Base-by-base conservation (phyloP, 768 basidiomycete species). In the Pisolithus tinctorius region DNA sequence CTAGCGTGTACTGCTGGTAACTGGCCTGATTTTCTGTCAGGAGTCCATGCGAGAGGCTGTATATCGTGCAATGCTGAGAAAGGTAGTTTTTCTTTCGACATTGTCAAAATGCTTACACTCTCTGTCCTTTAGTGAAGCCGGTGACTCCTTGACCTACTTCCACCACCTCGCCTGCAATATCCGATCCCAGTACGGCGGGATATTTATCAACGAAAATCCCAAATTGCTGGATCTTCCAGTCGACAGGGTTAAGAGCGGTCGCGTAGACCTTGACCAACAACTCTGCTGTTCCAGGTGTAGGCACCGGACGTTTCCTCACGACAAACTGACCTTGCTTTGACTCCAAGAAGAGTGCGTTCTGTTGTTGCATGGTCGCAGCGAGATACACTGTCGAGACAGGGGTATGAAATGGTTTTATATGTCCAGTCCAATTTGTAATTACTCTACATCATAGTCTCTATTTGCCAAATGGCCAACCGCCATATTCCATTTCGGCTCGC, bases 241-340 rank as follows among this genome's bases (percentile, higher is more conserved):
- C 76, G 37, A 73, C 53, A 8, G 79, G 80, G 57, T 80, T 79
- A 9, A 81, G 67, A 2, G 67, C 74, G 4, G 63, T 58, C 0
- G 73, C 56, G 37, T 69, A 56, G 45, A 76, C 50, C 53, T 72
- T 69, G 50, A 79, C 64, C 47, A 79, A 64, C 13, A 78, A 45
- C 51, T 79, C 66, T 7, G 69, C 69, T 3, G 60, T 58, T 1
- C 69, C 67, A 0, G 75, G 75, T 38, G 56, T 63, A 11, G 68
- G 67, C 38, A 68, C 56, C 36, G 51, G 49, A 9, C 53, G 60
- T 6, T 60, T 50, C 4, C 54, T 54, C 31, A 76, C 47, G 10
- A 57, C 58, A 42, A 75, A 68, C 27, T 61, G 40, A 1, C 67
- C 67, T 6, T 60, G 58, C 36, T 61, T 56, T 6, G 59, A 55